Evolutionary conservation across 176 grass and related monocot species (phyloP), one percentile per base, ranked within the genome.

Genomic region (Eragrostis curvula): DNA sequence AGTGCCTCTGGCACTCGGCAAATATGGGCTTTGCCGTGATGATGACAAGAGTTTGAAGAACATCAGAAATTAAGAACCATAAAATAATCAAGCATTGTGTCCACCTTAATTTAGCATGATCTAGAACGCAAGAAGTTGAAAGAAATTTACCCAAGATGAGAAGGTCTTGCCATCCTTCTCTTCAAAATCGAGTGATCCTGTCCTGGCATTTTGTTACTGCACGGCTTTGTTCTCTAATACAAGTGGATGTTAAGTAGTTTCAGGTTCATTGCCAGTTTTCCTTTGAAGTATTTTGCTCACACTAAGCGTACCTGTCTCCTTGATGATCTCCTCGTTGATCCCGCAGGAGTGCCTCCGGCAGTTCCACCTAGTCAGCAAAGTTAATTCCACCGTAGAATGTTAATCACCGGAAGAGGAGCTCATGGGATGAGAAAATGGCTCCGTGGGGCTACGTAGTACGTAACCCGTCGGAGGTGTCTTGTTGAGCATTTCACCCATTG

Each of bases 291-390:
- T 43, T 66, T 50, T 71, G n/a, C 6, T 36, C 32, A 2, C 32
- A 36, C 32, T 36, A 36, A 4, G 25, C 59, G 70, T 83, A 94
- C 95, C 95, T 47, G 95, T 97, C 68, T 97, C 73, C 59, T 74
- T 89, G 81, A 97, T 87, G 78, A 89, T 66, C 36, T 63, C 11
- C 88, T 97, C 95, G 71, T 90, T 92, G 83, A 97, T 89, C 21
- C 53, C 69, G 80, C 92, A 97, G 49, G 94, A 97, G 69, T 97
- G 95, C 83, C 94, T 97, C 95, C 95, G 94, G 83, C 92, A 94
- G 66, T 97, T 97, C 95, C 95, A 97, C 87, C 95, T 97, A 83
- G 29, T 66, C 63, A 53, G 14, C 18, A 21, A 24, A 25, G 23
- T 36, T 36, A 36, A 36, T 36, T 36, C 2, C 32, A 36, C 32